Base-by-base conservation (phyloP, 192 early-diverging fungal species). In the Podila verticillata region DNA sequence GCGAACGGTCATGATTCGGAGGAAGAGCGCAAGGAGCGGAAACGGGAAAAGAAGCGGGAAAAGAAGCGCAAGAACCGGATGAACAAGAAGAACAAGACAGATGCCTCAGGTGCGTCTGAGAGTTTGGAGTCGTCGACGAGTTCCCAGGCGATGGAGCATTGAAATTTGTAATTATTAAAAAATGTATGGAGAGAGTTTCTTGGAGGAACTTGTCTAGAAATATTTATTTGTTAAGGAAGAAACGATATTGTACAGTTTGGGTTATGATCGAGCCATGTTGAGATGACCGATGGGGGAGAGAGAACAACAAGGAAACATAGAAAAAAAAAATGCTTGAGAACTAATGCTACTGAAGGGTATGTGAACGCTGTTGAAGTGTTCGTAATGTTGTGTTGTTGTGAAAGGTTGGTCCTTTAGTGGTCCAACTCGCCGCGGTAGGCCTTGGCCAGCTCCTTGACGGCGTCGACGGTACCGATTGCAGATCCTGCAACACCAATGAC, bases 401-500 rank as follows among this genome's bases (percentile, higher is more conserved):
- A 47, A 26, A n/a, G 19, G 6, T n/a, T n/a, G n/a, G n/a, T n/a
- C 4, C 31, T 24, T 56, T 44, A n/a, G 47, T 72, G 28, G 54
- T 80, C 51, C 8, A 74, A 26, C 56, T 74, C 73, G 62, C 86
- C 67, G 22, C 51, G 77, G 73, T 72, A 85, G 57, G 89, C 91
- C 48, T 82, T 84, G 47, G 86, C 75, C 51, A 94, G 78, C 30
- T 83, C 82, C 68, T 88, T 84, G 63, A 92, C 74, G 10, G 93
- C 88, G 60, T 91, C 84, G 28, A 89, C 78, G 44, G 87, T 89
- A 44, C 93, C 93, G 77, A 91, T 85, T 28, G 88, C 82, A 44
- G 85, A 82, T 19, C 89, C 90, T 60, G 89, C 77, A 7, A 92
- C 71, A 22, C 92, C 93, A 26, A 93, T 61, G 17, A 89, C 13